Percentiles rank a stretch among this genome's conserved stretches.
phyloP scores from a whole-genome alignment of 1,284 basidiomycete genomes.

The Pterulicium gracile region DNA sequence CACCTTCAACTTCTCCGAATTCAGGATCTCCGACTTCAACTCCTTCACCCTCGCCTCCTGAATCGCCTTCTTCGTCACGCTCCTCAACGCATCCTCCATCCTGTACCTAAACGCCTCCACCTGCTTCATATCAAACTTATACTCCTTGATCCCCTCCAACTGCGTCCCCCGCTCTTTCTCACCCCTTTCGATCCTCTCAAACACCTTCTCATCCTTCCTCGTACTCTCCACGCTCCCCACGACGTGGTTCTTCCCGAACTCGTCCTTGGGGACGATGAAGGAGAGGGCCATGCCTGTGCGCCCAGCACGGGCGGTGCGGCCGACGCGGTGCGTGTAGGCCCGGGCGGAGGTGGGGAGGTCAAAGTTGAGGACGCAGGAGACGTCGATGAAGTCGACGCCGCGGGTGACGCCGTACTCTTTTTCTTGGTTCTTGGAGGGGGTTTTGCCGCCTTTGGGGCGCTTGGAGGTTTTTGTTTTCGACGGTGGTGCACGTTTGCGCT shows the following conservation, averaged over 20 bases:
- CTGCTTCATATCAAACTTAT: conserved; percentile 87
- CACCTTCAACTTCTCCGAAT: conserved; percentile 94
- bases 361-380: conserved; percentile 97
- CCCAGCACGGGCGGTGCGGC: conserved; percentile 92
- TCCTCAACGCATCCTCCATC: conserved; percentile 91
- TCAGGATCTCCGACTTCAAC: conserved; percentile 87
- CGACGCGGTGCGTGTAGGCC: conserved; percentile 95
- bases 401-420: conserved; percentile 92
- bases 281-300: conserved; percentile 89
- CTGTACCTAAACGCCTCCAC: conserved; percentile 98
- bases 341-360: conserved; percentile 84
- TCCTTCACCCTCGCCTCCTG: conserved; percentile 92
- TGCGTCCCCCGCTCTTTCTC: conserved; percentile 62
- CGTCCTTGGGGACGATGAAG: conserved; percentile 71
- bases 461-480: conserved; percentile 18
- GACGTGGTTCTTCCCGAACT: conserved; percentile 73
- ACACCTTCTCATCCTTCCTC: conserved; percentile 68
- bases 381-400: conserved; percentile 95
- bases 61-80: conserved; percentile 80
- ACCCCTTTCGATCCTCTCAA: conserved; percentile 46
- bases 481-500: conserved; percentile 30
- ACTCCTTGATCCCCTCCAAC: conserved; percentile 80
- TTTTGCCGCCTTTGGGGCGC: conserved; percentile 25
- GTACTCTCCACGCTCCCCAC: conserved; percentile 60
- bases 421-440: conserved; percentile 30